These are phyloP conservation scores for Cryptosporidium bovis DNA, from an alignment of 169 alveolate species.

Conservation along the genomic window DNA sequence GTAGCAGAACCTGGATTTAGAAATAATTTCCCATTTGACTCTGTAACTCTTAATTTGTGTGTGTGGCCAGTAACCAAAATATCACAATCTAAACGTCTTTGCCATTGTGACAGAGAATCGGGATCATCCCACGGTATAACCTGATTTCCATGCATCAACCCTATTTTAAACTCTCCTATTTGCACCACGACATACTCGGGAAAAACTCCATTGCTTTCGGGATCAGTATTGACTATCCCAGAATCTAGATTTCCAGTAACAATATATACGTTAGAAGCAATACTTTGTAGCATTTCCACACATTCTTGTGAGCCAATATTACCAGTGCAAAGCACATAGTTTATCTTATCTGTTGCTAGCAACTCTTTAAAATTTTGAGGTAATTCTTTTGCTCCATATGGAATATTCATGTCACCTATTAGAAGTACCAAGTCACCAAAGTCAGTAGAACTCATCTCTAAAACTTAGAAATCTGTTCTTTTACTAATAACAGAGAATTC, in stretches of 20 bases:
- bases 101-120: slow-evolving; percentile 87
- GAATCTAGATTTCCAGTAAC: slow-evolving; percentile 93
- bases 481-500: no score
- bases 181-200: slow-evolving; percentile 90
- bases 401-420: slow-evolving; percentile 92
- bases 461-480: no score
- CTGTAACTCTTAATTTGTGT: slow-evolving; percentile 85
- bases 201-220: slow-evolving; percentile 73
- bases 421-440: slow-evolving; percentile 88
- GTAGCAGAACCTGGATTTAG: slow-evolving; percentile 94
- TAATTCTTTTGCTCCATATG: slow-evolving; percentile 90
- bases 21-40: slow-evolving; percentile 88
- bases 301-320: slow-evolving; percentile 88
- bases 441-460: slow-evolving; percentile 48
- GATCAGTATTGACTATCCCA: slow-evolving; percentile 70
- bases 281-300: slow-evolving; percentile 88
- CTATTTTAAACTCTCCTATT: slow-evolving; percentile 92
- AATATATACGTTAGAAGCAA: slow-evolving; percentile 88
- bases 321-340: slow-evolving; percentile 88
- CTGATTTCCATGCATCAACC: slow-evolving; percentile 94
- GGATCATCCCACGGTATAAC: slow-evolving; percentile 94
- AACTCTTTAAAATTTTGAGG: slow-evolving; percentile 91
- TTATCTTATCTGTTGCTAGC: slow-evolving; percentile 87
- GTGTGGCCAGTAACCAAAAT: slow-evolving; percentile 91
- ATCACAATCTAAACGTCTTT: slow-evolving; percentile 91